Evolutionary conservation across 345 rosid species (phyloP), one percentile per base, ranked within the genome.

Genomic region (thale cress (Arabidopsis thaliana)): DNA sequence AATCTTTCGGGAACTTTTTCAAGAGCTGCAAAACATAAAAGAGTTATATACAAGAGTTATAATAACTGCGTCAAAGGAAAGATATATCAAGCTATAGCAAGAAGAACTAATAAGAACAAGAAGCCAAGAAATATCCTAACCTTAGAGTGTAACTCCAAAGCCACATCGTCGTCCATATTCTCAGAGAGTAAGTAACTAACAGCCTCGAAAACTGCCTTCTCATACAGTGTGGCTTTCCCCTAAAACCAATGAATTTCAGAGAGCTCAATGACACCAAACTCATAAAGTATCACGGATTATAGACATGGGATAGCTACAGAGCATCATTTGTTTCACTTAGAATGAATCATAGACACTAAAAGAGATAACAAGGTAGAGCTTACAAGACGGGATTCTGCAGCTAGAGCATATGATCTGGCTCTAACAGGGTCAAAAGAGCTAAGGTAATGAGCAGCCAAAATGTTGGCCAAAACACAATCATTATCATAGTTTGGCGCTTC

Each of bases 371-470:
- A 56, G 38, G 16, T 20, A 30, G 25, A 52, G 75, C 83, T 79
- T 74, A 90, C 97, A 55, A 89, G 80, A 69, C 69, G 67, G 72
- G 86, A 79, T 80, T 80, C 73, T 30, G 98, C 97, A 73, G 89
- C 88, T 67, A 71, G 75, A 53, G 76, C n/a, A 72, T 74, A 73
- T 4, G 69, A 32, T 41, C 74, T 14, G 64, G 84, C 85, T 42
- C 64, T 74, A 65, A 84, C 69, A 60, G 88, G 76, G 63, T 87
- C 81, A 22, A 78, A 28, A 51, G 86, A 84, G 75, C 23, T 65
- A 50, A 89, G 85, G 75, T 65, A 89, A 69, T 88, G 85, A 30
- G 97, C 96, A 64, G 92, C 97, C 82, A 93, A 80, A 67, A 87
- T 75, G 71, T 93, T 91, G 56, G 84, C 93, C 72, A 91, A 73